Evolutionary conservation across 108 stramenopile species (phyloP).

Genomic region (Cyclotella atomus): DNA sequence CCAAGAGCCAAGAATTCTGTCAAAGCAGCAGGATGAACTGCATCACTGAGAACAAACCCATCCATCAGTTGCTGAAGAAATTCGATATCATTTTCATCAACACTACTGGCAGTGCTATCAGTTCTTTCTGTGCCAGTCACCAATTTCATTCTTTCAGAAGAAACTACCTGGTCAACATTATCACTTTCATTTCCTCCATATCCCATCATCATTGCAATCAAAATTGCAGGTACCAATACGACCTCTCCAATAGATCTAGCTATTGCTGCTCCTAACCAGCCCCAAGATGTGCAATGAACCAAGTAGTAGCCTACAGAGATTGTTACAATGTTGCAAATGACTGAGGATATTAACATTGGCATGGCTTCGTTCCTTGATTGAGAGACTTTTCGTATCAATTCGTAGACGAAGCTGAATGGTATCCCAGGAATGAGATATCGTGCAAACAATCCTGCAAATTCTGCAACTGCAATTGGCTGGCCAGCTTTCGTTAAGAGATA

Average conservation of each 20-base stretch:
- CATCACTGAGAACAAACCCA: conserved; percentile 34
- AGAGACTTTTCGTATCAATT: conserved; percentile 39
- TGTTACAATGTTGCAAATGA: conserved; percentile 41
- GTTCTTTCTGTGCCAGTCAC: neutral
- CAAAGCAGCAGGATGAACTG: conserved; percentile 20
- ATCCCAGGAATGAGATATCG: conserved; percentile 43
- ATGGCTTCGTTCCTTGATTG: conserved; percentile 46
- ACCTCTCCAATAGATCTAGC: conserved; percentile 35
- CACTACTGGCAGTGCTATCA: neutral
- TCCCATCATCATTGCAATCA: conserved; percentile 32
- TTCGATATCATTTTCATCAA: conserved; percentile 21
- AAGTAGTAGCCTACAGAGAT: conserved; percentile 38
- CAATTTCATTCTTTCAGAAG: neutral
- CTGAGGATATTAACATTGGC: conserved; percentile 41
- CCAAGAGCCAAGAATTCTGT: conserved; percentile 39
- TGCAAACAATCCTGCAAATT: conserved; percentile 29
- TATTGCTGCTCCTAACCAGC: conserved; percentile 52
- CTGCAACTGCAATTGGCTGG: conserved; percentile 31
- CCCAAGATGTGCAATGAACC: conserved; percentile 35
- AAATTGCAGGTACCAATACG: conserved; percentile 22
- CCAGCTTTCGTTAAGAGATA: conserved; percentile 14
- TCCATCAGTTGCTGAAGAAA: conserved; percentile 35
- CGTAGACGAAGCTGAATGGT: conserved; percentile 43
- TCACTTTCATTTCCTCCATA: neutral
- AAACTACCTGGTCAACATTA: neutral